Base-by-base conservation (phyloP, 805 yeast genomes). In the Wickerhamomyces chambardii region DNA sequence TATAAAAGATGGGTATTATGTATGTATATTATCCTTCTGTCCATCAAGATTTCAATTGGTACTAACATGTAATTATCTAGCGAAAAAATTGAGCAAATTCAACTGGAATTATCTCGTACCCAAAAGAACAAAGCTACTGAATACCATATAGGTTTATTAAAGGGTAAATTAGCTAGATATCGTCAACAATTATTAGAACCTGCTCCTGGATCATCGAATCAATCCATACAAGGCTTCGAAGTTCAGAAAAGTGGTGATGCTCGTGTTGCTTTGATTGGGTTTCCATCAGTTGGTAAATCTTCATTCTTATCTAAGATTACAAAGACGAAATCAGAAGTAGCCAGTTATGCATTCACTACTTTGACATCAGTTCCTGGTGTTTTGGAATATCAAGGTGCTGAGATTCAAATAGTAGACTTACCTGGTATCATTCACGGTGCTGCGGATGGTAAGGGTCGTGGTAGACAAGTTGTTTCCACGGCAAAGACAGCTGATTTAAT, bases 401-500 rank as follows among this genome's bases (percentile, higher is more conserved):
- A 89, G 52, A 87, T 90, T 42, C 98, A 90, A 62, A 80, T 92
- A 45, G 90, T 90, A n/a, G 98, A 90, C 70, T 63, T 90, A 35
- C 98, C 98, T 1, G 98, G 98, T 58, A 90, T 90, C 47, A 90
- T 90, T 38, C 85, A 84, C 55, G 97, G 97, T 30, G 97, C 97
- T 4, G 71, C 94, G 26, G 95, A 85, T 54, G 97, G 97, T 50
- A 89, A 89, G 59, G 98, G 98, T 48, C 76, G 98, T 58, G 97
- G 97, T 38, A 73, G 95, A 49, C 97, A 92, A 58, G 97, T 92
- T 29, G 89, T 90, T 44, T 83, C 97, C 2, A 92, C 96, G 0
- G 95, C 97, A 0, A 81, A 92, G 56, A 90, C 97, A 0, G 87
- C 96, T 0, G 97, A 92, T 53, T 64, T 90, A 52, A 80, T 90